Evolutionary conservation across 306 rosid genomes (phyloP).

Genomic region (Prunus fruticosa): DNA sequence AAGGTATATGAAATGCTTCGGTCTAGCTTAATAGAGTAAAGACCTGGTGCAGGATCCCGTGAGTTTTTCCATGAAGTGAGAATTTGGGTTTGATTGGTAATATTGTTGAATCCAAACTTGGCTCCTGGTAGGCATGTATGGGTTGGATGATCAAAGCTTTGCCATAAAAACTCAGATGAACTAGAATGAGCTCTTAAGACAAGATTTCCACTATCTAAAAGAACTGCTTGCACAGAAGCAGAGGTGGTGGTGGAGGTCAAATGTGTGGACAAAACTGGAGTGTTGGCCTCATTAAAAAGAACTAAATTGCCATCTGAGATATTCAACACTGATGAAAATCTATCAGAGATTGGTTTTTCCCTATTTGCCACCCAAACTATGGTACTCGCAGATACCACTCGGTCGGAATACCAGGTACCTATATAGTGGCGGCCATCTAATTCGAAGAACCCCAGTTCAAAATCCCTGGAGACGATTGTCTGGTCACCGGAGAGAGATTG

Average conservation of each 20-base stretch:
- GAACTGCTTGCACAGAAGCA: not conserved
- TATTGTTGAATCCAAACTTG: slow-evolving; percentile 16
- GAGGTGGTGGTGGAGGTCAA: not conserved
- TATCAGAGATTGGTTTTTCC: not conserved
- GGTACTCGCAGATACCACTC: not conserved
- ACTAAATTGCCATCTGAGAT: slow-evolving; percentile 4
- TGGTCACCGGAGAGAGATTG: not conserved
- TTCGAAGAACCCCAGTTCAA: no score
- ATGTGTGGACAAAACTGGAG: not conserved
- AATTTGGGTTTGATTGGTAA: slow-evolving; percentile 37
- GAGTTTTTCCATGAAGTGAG: slow-evolving; percentile 56
- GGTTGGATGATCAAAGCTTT: not conserved
- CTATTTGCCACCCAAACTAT: not conserved
- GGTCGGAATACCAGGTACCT: not conserved
- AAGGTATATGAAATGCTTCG: slow-evolving; percentile 25
- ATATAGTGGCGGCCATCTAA: not conserved
- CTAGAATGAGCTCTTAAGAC: not conserved
- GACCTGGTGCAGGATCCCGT: slow-evolving; percentile 42
- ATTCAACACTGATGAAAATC: not conserved
- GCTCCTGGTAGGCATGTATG: slow-evolving; percentile 23
- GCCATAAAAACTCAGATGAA: not conserved
- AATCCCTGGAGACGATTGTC: no score
- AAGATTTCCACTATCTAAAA: slow-evolving; percentile 6
- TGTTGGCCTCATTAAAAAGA: not conserved
- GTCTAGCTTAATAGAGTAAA: slow-evolving; percentile 35